phyloP scores from a whole-genome alignment of 108 stramenopile genomes.

The Cyclotella choctawhatcheeana region DNA sequence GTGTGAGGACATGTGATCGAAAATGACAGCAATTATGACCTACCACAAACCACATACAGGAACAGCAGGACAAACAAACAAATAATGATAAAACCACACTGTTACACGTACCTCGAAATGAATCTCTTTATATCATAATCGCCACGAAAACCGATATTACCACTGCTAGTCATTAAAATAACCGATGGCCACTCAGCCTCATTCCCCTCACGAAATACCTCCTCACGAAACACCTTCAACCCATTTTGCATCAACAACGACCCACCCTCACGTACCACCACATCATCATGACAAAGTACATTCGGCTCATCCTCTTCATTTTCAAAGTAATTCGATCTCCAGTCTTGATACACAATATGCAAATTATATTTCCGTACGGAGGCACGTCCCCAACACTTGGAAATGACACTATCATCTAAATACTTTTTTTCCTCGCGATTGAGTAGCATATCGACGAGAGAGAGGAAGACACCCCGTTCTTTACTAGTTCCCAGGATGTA shows the following conservation, averaged over 20 bases:
- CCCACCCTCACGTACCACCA: constrained; percentile 3
- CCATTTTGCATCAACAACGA: constrained; percentile 21
- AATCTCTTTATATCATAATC: constrained; percentile 24
- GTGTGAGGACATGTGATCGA: too few relatives aligned
- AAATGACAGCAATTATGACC: too few relatives aligned
- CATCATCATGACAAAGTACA: constrained; percentile 38
- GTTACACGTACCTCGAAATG: too few relatives aligned
- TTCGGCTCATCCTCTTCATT: not conserved
- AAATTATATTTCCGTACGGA: constrained; percentile 26
- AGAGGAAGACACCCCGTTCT: constrained; percentile 43
- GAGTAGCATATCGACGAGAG: constrained; percentile 39
- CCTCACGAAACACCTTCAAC: constrained; percentile 35
- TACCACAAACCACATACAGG: too few relatives aligned
- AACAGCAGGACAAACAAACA: too few relatives aligned
- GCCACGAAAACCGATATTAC: constrained; percentile 4
- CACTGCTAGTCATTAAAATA: constrained; percentile 17
- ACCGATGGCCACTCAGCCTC: constrained; percentile 39
- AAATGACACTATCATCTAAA: constrained; percentile 17
- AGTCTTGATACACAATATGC: constrained; percentile 42
- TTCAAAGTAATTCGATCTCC: constrained; percentile 23
- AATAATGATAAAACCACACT: too few relatives aligned
- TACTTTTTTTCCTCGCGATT: constrained; percentile 16
- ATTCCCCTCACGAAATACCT: constrained; percentile 39
- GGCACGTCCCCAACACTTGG: constrained; percentile 42
- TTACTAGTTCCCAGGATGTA: constrained; percentile 42